A percentile compares a stretch with the other conserved stretches of the same genome.
phyloP scores from a whole-genome alignment of 768 basidiomycete genomes.

The Lentinula aciculospora region DNA sequence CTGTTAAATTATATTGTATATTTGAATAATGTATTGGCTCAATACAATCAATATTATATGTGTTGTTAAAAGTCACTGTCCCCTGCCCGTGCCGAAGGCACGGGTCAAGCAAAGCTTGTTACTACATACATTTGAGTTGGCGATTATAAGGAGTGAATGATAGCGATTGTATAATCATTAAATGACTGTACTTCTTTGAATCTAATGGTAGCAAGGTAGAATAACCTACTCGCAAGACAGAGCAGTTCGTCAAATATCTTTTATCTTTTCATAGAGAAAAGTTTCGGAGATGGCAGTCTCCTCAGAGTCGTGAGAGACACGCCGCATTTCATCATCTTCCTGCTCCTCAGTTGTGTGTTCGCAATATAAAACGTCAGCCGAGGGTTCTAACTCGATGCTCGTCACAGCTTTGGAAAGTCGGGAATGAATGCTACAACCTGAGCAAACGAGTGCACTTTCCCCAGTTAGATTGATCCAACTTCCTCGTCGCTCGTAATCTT shows the following conservation, averaged over 20 bases:
- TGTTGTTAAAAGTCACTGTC: too few species aligned
- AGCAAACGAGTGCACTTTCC: conserved; percentile 9
- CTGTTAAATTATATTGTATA: too few species aligned
- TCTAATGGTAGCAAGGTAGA: background rate
- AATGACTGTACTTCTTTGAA: background rate
- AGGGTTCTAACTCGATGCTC: background rate
- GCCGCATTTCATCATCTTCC: background rate
- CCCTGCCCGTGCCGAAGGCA: too few species aligned
- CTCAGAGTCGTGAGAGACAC: background rate
- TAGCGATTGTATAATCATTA: background rate
- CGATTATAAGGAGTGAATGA: background rate
- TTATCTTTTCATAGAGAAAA: background rate
- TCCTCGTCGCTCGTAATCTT: conserved; percentile 41
- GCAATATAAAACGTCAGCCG: background rate
- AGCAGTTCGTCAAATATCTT: background rate
- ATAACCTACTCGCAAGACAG: background rate
- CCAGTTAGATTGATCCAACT: conserved; percentile 35
- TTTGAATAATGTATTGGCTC: too few species aligned
- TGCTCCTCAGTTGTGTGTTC: background rate
- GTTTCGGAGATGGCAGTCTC: background rate
- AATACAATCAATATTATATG: too few species aligned
- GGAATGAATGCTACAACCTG: conserved; percentile 8
- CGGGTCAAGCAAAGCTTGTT: too few species aligned
- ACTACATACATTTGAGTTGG: background rate
- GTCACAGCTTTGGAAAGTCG: background rate